Base-by-base conservation (phyloP, 441 rosid genomes). In the Jatropha multifida region DNA sequence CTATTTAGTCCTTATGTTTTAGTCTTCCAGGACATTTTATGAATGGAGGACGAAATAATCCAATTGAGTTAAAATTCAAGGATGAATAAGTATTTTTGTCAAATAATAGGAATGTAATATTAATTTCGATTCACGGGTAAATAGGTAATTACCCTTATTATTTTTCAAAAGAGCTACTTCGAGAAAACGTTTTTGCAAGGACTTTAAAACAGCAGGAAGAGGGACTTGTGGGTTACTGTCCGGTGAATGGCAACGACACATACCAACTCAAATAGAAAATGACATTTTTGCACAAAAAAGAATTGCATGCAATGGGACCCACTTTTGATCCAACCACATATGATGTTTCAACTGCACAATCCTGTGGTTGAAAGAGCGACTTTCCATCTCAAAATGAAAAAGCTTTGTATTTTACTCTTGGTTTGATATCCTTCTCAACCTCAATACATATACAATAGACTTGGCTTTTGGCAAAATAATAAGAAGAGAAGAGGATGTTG, bases 161-260 rank as follows among this genome's bases (percentile, higher is more conserved):
- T 14, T 32, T 42, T 48, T 15, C 0, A 4, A 48, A n/a, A 20
- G 0, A 71, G 56, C 41, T 4, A 18, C 7, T 68, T 51, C 0
- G 10, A 71, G 71, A 46, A 67, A 78, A 72, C 60, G 64, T 73
- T 78, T 69, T 5, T 75, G 69, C 37, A 75, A 44, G 66, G 76
- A 80, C 72, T 27, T 68, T 74, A 81, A 75, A 78, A 71, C 75
- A 40, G 83, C 68, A 54, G 9, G 14, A 48, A 70, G 52, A 60
- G 81, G 78, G 85, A 82, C 82, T 46, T 48, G 64, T 23, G 74
- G 83, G 84, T 73, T 59, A 75, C 75, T 49, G 77, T 88, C 90
- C 75, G 90, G 89, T 88, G 86, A 81, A 41, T 84, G 88, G 82
- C 71, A 84, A 84, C 69, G 94, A 90, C 92, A 73, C 78, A 78